Evolutionary conservation across 768 basidiomycete genomes (phyloP).

Genomic region (Saitozyma sp.): DNA sequence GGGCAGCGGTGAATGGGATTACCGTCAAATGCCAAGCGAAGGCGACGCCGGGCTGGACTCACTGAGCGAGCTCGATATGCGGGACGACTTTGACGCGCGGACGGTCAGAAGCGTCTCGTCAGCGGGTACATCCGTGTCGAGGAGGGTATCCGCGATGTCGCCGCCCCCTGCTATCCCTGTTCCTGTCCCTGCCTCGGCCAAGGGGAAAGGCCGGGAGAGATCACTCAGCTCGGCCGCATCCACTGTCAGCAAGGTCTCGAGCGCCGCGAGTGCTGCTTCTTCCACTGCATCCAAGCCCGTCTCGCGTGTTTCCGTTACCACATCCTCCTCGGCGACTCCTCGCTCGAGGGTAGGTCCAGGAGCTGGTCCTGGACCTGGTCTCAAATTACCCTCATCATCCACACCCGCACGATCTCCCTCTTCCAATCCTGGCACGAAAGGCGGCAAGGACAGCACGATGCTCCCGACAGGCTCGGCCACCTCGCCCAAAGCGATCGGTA

Average conservation of each 20-base stretch:
- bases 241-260: neutral
- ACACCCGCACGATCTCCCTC: neutral
- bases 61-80: constrained; percentile 52
- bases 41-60: constrained; percentile 49
- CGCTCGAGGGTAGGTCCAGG: neutral
- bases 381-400: neutral
- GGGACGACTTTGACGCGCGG: constrained; percentile 22
- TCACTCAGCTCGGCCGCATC: neutral
- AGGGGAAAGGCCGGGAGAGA: too few species aligned
- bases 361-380: neutral
- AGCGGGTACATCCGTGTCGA: constrained; percentile 12
- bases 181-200: neutral
- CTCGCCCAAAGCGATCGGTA: too few species aligned
- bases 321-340: neutral
- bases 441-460: neutral
- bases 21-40: constrained; percentile 56
- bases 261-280: too few species aligned
- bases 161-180: neutral
- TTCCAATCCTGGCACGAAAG: neutral
- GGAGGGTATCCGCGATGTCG: neutral
- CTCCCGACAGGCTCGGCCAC: too few species aligned
- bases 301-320: neutral
- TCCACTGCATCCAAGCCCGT: too few species aligned
- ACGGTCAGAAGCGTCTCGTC: constrained; percentile 23
- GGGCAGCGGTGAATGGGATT: constrained; percentile 71